Percentiles rank a stretch among this genome's conserved stretches.
Evolutionary conservation across 768 basidiomycete genomes (phyloP).

Genomic region (Tylopilus felleus): DNA sequence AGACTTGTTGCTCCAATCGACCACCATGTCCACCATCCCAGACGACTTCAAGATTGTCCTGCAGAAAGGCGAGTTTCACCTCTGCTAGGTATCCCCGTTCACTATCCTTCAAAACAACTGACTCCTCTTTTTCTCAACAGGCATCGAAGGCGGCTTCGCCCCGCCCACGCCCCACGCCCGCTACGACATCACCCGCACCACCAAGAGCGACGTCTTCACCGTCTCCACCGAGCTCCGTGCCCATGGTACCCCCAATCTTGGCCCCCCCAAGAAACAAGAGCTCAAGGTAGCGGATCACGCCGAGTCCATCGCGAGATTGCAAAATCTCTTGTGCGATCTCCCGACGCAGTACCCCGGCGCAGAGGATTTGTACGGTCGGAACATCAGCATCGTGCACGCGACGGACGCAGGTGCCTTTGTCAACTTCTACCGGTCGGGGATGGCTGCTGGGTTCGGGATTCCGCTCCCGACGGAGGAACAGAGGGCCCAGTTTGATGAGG

Average conservation of each 20-base stretch:
- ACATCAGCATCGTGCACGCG: conserved; percentile 62
- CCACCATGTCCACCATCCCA: conserved; percentile 17
- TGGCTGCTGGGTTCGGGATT: conserved; percentile 47
- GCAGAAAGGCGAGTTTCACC: conserved; percentile 48
- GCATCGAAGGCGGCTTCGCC: conserved; percentile 73
- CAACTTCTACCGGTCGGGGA: conserved; percentile 39
- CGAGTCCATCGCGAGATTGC: conserved; percentile 36
- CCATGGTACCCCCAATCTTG: conserved; percentile 43
- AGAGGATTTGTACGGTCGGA: conserved; percentile 69
- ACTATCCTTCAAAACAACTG: not conserved
- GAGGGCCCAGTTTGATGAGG: conserved; percentile 64
- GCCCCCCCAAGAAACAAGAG: conserved; percentile 43
- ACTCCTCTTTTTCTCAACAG: conserved; percentile 21
- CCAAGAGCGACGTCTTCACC: conserved; percentile 36
- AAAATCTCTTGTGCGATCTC: conserved; percentile 54
- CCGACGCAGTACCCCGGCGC: conserved; percentile 42
- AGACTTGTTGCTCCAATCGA: not conserved
- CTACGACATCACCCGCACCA: conserved; percentile 45
- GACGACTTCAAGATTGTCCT: conserved; percentile 26
- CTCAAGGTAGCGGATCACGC: conserved; percentile 36
- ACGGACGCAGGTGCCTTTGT: conserved; percentile 7
- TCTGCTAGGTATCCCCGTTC: not conserved
- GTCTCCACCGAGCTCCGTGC: conserved; percentile 48
- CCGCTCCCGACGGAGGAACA: conserved; percentile 56
- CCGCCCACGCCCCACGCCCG: conserved; percentile 61